Conservation (phyloP, 306 rosid genomes). For the Sesbania bispinosa region DNA sequence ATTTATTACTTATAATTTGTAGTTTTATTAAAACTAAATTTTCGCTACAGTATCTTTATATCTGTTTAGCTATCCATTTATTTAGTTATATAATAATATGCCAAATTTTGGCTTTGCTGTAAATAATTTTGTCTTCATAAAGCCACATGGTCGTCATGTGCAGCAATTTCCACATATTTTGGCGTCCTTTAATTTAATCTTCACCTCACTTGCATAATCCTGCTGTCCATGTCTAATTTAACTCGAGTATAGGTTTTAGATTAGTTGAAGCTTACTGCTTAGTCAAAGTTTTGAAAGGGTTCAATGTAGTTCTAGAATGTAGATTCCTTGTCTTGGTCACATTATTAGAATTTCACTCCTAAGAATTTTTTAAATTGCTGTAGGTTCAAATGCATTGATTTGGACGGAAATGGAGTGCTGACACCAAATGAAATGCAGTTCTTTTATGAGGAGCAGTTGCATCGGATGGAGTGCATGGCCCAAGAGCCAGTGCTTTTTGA, state of each 20-base stretch:
- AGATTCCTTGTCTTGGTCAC: not conserved
- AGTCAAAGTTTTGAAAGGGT: not conserved
- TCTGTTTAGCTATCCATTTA: not conserved
- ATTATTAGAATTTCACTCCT: not conserved
- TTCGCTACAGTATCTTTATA: not conserved
- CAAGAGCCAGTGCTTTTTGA: conserved; percentile 98
- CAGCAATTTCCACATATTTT: not conserved
- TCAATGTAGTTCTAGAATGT: not conserved
- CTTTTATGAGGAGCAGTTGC: conserved; percentile 99
- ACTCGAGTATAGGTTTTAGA: not conserved
- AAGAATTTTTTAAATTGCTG: not conserved
- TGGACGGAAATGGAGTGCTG: conserved; percentile 94
- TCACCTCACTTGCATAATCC: not conserved
- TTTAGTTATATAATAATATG: not conserved
- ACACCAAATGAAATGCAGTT: conserved; percentile 91
- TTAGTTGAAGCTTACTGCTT: not conserved
- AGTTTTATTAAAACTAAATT: too few species aligned
- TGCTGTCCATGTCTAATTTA: too few species aligned
- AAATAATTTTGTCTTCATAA: too few species aligned
- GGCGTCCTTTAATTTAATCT: not conserved
- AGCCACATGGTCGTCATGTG: not conserved
- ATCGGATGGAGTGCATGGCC: conserved; percentile 99
- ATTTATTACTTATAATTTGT: not conserved
- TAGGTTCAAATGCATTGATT: conserved; percentile 99
- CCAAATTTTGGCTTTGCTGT: not conserved